Evolutionary conservation across 2,329 filamentous ascomycete species (phyloP).

Genomic region (Thielaviopsis euricoi): DNA sequence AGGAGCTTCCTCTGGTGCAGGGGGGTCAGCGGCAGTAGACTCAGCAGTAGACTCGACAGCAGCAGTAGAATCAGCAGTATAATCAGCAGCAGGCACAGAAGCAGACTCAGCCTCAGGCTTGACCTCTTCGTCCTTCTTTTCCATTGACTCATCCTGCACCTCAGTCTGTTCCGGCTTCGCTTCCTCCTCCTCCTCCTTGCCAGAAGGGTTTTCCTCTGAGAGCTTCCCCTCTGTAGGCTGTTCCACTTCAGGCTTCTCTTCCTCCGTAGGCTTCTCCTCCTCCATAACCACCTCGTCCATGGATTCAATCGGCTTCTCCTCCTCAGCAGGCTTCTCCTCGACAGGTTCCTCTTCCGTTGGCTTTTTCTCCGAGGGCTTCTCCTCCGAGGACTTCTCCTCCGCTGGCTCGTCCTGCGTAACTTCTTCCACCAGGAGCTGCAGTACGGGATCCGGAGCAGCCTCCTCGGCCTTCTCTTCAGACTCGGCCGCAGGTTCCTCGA

Average conservation of each 20-base stretch:
- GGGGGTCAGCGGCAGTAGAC: background rate
- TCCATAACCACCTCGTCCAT: background rate
- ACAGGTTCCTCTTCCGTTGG: conserved; percentile 11
- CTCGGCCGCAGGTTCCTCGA: background rate
- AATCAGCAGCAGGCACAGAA: background rate
- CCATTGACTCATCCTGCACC: too few relatives aligned
- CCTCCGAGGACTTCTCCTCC: conserved; percentile 9
- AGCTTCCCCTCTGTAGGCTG: background rate
- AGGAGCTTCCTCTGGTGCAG: background rate
- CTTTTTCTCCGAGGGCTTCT: conserved; percentile 15
- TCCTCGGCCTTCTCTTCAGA: background rate
- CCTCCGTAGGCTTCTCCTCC: background rate
- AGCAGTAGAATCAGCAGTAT: background rate
- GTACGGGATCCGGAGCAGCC: too few relatives aligned
- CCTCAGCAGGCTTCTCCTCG: background rate
- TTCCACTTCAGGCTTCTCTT: background rate
- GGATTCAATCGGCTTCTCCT: background rate
- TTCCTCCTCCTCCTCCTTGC: background rate
- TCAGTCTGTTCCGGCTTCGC: background rate
- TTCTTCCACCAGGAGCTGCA: conserved; percentile 5
- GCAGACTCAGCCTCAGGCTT: conserved; percentile 2
- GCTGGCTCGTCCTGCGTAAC: conserved; percentile 13
- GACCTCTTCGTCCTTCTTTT: too few relatives aligned
- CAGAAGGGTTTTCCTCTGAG: too few relatives aligned
- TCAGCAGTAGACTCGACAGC: background rate